A percentile compares a stretch with the other conserved stretches of the same genome.
These are phyloP conservation scores for Physcia stellaris DNA, from an alignment of 495 filamentous ascomycete genomes.

Conservation along the genomic window DNA sequence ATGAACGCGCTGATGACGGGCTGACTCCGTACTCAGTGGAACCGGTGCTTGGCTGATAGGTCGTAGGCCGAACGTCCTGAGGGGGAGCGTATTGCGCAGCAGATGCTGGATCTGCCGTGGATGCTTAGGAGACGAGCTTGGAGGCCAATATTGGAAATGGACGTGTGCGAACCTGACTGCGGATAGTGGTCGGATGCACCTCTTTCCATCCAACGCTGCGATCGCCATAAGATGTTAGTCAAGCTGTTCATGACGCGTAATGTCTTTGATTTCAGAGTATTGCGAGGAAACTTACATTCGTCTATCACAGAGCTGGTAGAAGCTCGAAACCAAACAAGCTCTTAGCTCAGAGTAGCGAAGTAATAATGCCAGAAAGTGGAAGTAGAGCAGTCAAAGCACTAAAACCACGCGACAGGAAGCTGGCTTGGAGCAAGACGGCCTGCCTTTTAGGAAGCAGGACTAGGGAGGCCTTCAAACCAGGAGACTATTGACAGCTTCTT, in stretches of 20 bases:
- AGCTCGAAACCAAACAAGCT: too few species aligned
- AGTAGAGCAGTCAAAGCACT: too few species aligned
- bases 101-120: conserved; percentile 75
- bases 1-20: conserved; percentile 64
- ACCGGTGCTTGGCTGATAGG: conserved; percentile 57
- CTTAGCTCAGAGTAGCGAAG: too few species aligned
- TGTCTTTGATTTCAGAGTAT: too few species aligned
- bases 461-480: too few species aligned
- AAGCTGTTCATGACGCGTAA: background rate
- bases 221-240: conserved; percentile 12
- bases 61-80: conserved; percentile 61
- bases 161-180: conserved; percentile 95
- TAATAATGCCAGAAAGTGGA: too few species aligned
- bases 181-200: conserved; percentile 72
- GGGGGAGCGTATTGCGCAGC: conserved; percentile 57
- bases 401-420: conserved; percentile 13
- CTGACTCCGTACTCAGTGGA: conserved; percentile 80
- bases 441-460: too few species aligned
- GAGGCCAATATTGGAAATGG: conserved; percentile 57
- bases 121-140: conserved; percentile 62
- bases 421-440: background rate
- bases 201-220: conserved; percentile 67
- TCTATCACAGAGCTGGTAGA: too few species aligned
- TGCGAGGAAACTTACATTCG: too few species aligned
- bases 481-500: too few species aligned